phyloP scores from a whole-genome alignment of 2,329 filamentous ascomycete species.

The Phyllosticta ampelicida region DNA sequence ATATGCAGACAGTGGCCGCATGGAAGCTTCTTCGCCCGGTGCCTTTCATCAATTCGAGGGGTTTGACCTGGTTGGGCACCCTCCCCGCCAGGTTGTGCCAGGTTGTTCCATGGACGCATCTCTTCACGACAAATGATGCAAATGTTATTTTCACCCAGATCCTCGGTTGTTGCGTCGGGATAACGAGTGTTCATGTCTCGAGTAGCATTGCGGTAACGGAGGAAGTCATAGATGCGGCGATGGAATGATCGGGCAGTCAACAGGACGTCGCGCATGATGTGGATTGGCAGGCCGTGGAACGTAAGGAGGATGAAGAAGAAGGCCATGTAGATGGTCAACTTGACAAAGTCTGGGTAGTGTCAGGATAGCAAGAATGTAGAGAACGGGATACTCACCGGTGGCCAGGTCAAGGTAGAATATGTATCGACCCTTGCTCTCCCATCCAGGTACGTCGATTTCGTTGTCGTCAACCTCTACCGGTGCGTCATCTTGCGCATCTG shows the following conservation, averaged over 20 bases:
- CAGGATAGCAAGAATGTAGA: neutral
- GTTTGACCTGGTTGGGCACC: conserved; percentile 26
- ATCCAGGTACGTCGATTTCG: conserved; percentile 89
- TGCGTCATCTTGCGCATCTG: conserved; percentile 41
- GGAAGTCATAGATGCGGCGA: conserved; percentile 76
- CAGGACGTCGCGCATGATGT: conserved; percentile 92
- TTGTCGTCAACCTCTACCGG: conserved; percentile 80
- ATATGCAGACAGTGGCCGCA: conserved; percentile 95
- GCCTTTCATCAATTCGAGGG: conserved; percentile 59
- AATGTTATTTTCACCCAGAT: conserved; percentile 76
- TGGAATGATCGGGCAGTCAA: conserved; percentile 87
- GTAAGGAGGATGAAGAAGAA: conserved; percentile 91
- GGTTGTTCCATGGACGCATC: conserved; percentile 68
- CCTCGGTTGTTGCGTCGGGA: conserved; percentile 78
- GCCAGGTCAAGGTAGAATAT: conserved; percentile 78
- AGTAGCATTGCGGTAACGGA: conserved; percentile 84
- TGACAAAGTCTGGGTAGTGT: conserved; percentile 61
- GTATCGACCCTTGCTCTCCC: conserved; percentile 93
- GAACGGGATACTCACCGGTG: conserved; percentile 48
- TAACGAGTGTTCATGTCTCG: conserved; percentile 87
- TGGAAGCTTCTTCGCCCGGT: conserved; percentile 87
- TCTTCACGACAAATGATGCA: conserved; percentile 97
- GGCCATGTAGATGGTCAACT: conserved; percentile 74
- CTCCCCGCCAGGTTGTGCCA: conserved; percentile 26
- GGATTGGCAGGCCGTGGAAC: conserved; percentile 92